Base-by-base conservation (phyloP, 306 rosid species). In the Dalbergia oliveri region DNA sequence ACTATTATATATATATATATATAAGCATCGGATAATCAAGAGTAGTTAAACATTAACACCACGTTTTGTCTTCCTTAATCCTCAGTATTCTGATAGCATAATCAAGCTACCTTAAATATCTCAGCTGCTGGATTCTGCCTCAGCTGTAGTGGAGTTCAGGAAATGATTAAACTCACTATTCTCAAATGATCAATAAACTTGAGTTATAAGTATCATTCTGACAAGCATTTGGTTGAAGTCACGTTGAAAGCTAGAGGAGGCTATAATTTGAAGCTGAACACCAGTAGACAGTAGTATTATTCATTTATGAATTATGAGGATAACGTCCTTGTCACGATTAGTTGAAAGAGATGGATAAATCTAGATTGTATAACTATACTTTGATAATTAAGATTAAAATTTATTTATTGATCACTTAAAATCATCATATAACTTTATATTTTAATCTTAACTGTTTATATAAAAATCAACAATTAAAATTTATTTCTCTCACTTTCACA, bases 11-110 rank as follows among this genome's bases (percentile, higher is more conserved):
- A 21, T 21, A 21, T 21, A 66, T 11, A 51, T 11, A 51, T 78
- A 60, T 59, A 62, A 71, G 67, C 53, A 67, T 61, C 21, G 61
- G 19, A 37, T 80, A 21, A 56, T 35, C 37, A 45, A 34, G 56
- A 54, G 59, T 35, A 21, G 66, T 80, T 75, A 63, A 73, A 39
- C 11, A 21, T 60, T 8, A 75, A 59, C 53, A 67, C 54, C 35
- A 62, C 61, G 35, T 49, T 41, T 31, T 67, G 19, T 51, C 59
- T 72, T 79, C 26, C 56, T 64, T 41, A 58, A 33, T 65, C 61
- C 54, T 16, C 66, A 16, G 21, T 33, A 65, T 16, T 56, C 15
- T 14, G 21, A 18, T 47, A 26, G 54, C 49, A 60, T 79, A 26
- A 44, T 23, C 68, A 45, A n/a, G 58, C 23, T 26, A 44, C 15